Conservation (phyloP, 371 early-diverging fungal species). For the Syncephalastrum racemosum region DNA sequence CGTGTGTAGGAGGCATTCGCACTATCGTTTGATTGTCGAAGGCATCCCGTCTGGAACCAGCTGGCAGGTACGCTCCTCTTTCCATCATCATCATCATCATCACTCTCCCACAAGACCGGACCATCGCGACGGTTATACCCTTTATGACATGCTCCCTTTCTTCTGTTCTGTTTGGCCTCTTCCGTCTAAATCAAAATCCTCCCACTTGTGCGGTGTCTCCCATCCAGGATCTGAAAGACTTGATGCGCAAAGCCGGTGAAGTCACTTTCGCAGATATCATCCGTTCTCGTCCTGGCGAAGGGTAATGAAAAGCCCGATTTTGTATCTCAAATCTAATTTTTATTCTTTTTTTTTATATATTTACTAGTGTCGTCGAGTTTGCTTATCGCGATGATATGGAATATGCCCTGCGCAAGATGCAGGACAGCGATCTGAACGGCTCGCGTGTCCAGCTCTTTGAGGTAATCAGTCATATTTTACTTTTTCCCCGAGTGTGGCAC, state of each 20-base stretch:
- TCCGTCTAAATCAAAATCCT: conserved; percentile 14
- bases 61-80: conserved; percentile 77
- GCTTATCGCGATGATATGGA: conserved; percentile 78
- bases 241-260: conserved; percentile 94
- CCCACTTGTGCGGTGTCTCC: conserved; percentile 22
- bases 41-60: conserved; percentile 70
- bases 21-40: conserved; percentile 69
- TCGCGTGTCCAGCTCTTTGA: conserved; percentile 74
- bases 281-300: conserved; percentile 80
- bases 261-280: conserved; percentile 91
- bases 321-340: conserved; percentile 2
- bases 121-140: conserved; percentile 7
- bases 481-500: neutral
- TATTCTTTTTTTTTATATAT: conserved; percentile 10
- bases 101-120: conserved; percentile 7
- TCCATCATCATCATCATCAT: conserved; percentile 10
- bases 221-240: conserved; percentile 92
- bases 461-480: conserved; percentile 40
- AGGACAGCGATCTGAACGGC: conserved; percentile 87
- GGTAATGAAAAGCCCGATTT: conserved; percentile 49
- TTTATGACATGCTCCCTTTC: conserved; percentile 17
- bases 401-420: conserved; percentile 81
- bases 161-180: conserved; percentile 10
- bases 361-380: conserved; percentile 85
- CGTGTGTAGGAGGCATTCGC: conserved; percentile 45